Evolutionary conservation across 176 grass and related monocot genomes (phyloP), one percentile per base, ranked within the genome.

Genomic region (Oryza glumipatula): DNA sequence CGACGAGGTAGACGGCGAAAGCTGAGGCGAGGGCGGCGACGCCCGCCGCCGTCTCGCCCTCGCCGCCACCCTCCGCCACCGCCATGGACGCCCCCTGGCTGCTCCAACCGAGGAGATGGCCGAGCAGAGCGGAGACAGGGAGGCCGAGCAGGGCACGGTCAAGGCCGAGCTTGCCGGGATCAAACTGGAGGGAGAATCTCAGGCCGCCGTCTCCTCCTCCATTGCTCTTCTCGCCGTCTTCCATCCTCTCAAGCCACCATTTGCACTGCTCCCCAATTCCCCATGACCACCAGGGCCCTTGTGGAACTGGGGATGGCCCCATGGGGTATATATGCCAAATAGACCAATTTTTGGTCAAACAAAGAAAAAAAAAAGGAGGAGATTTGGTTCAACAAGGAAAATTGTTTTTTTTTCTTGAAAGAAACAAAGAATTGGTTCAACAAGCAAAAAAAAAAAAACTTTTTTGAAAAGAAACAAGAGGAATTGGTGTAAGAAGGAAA

Each of bases 311-410:
- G 12, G 30, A 21, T 21, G 38, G 76, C 73, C 88, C 84, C 60
- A 64, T 87, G 80, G 80, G 79, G 79, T 68, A 83, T 86, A 74
- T 83, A 86, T 86, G 79, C 58, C 82, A 81, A 46, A 47, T 6
- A 23, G 10, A 43, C 24, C 24, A 26, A 48, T 39, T 21, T 21
- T 78, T 71, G 73, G 79, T 86, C 74, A 82, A 61, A 36, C 17
- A 54, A 54, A 21, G 68, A 3, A 6, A 54, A 61, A 24, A 5
- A 5, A 41, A 60, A 0, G 10, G 6, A 36, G 43, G 17, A 68
- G 35, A 77, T 45, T 5, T 33, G 8, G 49, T 15, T 43, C 54
- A 28, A 36, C 58, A 10, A 67, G 63, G 22, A 3, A 16, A 65
- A 21, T 5, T 19, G 4, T 56, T 56, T 21, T 56, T 56, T 56